A percentile compares a stretch with the other conserved stretches of the same genome.
Evolutionary conservation across 2,329 filamentous ascomycete species (phyloP).

Genomic region (Cladosporium sp.): DNA sequence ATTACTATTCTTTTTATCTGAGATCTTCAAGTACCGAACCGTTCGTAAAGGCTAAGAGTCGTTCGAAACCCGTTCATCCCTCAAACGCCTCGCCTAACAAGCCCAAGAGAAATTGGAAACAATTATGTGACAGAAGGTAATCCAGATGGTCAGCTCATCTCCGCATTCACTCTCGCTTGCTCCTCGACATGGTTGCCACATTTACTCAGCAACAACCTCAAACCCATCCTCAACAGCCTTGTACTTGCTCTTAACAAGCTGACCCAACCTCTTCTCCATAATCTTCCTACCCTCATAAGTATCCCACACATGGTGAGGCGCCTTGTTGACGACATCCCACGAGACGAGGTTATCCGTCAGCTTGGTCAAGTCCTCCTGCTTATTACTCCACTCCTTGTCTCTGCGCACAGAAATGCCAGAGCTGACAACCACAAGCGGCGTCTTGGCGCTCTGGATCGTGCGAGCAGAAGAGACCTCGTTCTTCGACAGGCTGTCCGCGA

Average conservation of each 20-base stretch:
- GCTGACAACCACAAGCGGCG: constrained; percentile 75
- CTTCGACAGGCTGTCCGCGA: constrained; percentile 77
- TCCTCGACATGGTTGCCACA: background rate
- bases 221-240: constrained; percentile 7
- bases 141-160: background rate
- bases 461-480: constrained; percentile 76
- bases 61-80: background rate
- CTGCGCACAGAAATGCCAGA: constrained; percentile 67
- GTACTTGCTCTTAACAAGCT: constrained; percentile 53
- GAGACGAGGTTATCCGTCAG: constrained; percentile 72
- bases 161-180: background rate
- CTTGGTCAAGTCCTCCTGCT: constrained; percentile 77
- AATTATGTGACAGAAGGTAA: background rate
- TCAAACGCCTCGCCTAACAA: constrained; percentile 5
- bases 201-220: background rate
- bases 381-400: constrained; percentile 71
- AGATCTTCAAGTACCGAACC: background rate
- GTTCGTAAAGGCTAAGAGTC: background rate
- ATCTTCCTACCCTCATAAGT: constrained; percentile 65
- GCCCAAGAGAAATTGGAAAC: background rate
- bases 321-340: constrained; percentile 84
- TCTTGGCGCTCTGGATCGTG: constrained; percentile 71
- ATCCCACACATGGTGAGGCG: constrained; percentile 82
- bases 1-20: background rate
- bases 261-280: constrained; percentile 73